These are phyloP conservation scores for Geotrichum histeridarum DNA, from an alignment of 1,139 yeast genomes.

Conservation along the genomic window DNA sequence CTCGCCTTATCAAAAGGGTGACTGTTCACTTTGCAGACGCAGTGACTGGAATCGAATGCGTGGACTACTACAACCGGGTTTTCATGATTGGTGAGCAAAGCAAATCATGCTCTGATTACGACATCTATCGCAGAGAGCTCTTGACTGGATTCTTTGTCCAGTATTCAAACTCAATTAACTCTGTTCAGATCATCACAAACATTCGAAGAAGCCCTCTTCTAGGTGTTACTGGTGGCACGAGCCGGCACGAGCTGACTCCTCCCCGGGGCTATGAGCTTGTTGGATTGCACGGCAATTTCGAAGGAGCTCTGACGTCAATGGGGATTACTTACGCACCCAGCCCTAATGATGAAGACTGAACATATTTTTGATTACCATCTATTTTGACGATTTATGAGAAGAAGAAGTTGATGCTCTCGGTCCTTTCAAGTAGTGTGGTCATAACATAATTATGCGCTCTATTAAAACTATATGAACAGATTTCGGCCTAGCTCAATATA, in stretches of 20 bases:
- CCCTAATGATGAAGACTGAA: not conserved
- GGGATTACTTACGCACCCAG: slow-evolving; percentile 50
- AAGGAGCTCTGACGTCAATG: slow-evolving; percentile 65
- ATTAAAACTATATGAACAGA: too few species aligned
- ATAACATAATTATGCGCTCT: too few species aligned
- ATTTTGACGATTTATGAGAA: too few species aligned
- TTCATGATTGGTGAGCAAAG: slow-evolving; percentile 52
- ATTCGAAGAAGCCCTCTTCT: slow-evolving; percentile 37
- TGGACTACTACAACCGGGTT: not conserved
- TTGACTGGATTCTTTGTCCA: slow-evolving; percentile 59
- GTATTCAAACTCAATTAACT: slow-evolving; percentile 90
- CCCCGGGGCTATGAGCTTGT: slow-evolving; percentile 56
- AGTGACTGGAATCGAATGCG: not conserved
- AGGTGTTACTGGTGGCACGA: slow-evolving; percentile 67
- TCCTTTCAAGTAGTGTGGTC: too few species aligned
- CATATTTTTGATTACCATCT: too few species aligned
- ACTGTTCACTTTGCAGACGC: not conserved
- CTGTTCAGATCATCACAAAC: slow-evolving; percentile 58
- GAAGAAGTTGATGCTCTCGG: too few species aligned
- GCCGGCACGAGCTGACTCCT: slow-evolving; percentile 50
- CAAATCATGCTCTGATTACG: slow-evolving; percentile 52
- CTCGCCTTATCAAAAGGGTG: not conserved
- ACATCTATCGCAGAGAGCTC: slow-evolving; percentile 51
- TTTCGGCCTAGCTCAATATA: too few species aligned
- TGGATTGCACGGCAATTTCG: slow-evolving; percentile 64